Evolutionary conservation across 2,329 filamentous ascomycete genomes (phyloP), one percentile per base, ranked within the genome.

Genomic region (Scedosporium boydii): DNA sequence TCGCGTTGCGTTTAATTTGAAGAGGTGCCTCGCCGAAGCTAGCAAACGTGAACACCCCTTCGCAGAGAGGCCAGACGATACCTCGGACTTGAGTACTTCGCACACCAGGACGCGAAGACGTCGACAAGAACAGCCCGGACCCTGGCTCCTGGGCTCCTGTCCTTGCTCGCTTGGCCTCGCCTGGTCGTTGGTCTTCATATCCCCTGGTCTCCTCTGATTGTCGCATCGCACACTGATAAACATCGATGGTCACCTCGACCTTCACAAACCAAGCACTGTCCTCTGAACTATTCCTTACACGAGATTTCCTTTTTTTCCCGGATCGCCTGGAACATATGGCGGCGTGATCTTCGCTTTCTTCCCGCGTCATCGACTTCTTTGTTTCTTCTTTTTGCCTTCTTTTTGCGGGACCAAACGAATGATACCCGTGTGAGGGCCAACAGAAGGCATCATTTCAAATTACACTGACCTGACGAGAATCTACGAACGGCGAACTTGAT

Each of bases 1-100:
- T 42, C 51, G 59, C 59, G 59, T 61, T n/a, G 34, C 29, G 34
- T 56, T 57, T 61, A 61, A 61, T 61, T 61, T 57, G 48, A 55
- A 27, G 51, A 27, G 48, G 23, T 21, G n/a, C 48, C 27, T 10
- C 10, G n/a, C 48, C 2, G 29, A 34, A 34, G 29, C 7, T 1
- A 34, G 1, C 29, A 34, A 34, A 12, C 10, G 34, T 14, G 34
- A 38, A 14, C 34, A 38, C 34, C 10, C 9, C 10, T 6, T 12
- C 23, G 23, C 23, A 14, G 10, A 3, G 10, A 38, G 34, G 10
- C 34, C 34, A 12, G 34, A 6, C 10, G 10, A 12, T 38, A 38
- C 34, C 10, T 14, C 34, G 4, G 10, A 38, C 10, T 38, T 14
- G 34, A 12, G 34, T 38, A 38, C 34, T 12, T 38, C 34, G 2